A percentile compares a stretch with the other conserved stretches of the same genome.
phyloP scores from a whole-genome alignment of 2,329 filamentous ascomycete species.

The Aspergillus ibericus region DNA sequence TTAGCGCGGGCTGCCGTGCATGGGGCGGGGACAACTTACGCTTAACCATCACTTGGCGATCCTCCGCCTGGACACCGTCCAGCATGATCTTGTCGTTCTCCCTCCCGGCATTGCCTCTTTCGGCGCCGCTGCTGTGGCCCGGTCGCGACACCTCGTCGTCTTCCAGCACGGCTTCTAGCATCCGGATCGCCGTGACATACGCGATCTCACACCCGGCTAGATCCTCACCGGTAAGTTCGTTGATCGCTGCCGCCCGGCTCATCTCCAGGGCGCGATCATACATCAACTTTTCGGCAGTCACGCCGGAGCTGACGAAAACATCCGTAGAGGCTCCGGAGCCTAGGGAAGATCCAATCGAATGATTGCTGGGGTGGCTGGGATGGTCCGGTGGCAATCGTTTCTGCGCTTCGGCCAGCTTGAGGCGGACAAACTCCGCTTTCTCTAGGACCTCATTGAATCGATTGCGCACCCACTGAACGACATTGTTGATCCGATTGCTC shows the following conservation, averaged over 20 bases:
- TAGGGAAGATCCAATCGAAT: slow-evolving; percentile 59
- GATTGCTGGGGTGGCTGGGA: slow-evolving; percentile 79
- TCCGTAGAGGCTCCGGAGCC: slow-evolving; percentile 67
- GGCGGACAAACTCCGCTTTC: slow-evolving; percentile 90
- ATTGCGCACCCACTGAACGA: slow-evolving; percentile 90
- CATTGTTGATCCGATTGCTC: slow-evolving; percentile 77
- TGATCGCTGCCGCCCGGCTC: slow-evolving; percentile 90
- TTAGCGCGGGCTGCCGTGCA: slow-evolving; percentile 23
- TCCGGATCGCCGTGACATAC: slow-evolving; percentile 87
- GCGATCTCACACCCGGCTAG: slow-evolving; percentile 84
- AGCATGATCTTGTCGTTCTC: slow-evolving; percentile 39
- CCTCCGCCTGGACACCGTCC: slow-evolving; percentile 48
- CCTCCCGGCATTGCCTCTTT: slow-evolving; percentile 26
- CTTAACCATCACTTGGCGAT: slow-evolving; percentile 51
- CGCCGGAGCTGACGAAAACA: slow-evolving; percentile 79
- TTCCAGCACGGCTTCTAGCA: slow-evolving; percentile 93
- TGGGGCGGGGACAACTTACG: slow-evolving; percentile 39
- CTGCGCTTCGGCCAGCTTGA: slow-evolving; percentile 84
- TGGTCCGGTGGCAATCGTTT: slow-evolving; percentile 80
- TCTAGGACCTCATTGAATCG: slow-evolving; percentile 97
- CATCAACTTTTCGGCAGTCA: slow-evolving; percentile 96
- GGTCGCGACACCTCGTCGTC: slow-evolving; percentile 62
- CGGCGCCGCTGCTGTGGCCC: slow-evolving; percentile 23
- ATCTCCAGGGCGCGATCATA: slow-evolving; percentile 97
- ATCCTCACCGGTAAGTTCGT: slow-evolving; percentile 91